Percentiles rank a stretch among this genome's conserved stretches.
These are phyloP conservation scores for Aspergillus carlsbadensis DNA, from an alignment of 495 filamentous ascomycete genomes.

Conservation along the genomic window DNA sequence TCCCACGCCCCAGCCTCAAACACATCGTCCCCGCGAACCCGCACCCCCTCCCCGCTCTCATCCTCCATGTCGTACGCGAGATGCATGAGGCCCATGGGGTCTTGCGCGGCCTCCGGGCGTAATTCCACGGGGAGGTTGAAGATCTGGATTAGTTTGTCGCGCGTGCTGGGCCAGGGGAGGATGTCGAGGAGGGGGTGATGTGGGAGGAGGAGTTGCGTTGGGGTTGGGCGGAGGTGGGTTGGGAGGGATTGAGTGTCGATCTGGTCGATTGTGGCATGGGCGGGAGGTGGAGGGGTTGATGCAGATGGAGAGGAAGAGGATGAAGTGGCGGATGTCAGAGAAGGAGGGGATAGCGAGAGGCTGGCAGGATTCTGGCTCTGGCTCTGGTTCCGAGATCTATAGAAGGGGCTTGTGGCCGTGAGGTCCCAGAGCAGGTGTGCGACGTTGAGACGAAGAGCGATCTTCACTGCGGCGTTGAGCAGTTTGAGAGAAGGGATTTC, in stretches of 20 bases:
- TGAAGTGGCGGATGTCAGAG: slow-evolving; percentile 7
- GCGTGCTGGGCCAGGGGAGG: slow-evolving; percentile 1
- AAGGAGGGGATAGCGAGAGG: not conserved
- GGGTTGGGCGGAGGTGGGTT: not conserved
- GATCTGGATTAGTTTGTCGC: slow-evolving; percentile 6
- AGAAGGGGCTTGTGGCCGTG: slow-evolving; percentile 28
- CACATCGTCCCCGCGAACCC: not conserved
- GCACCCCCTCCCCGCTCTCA: not conserved
- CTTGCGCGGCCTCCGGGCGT: not conserved
- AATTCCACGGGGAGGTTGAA: not conserved
- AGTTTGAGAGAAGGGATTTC: slow-evolving; percentile 26
- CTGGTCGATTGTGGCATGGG: not conserved
- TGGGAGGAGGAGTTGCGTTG: not conserved
- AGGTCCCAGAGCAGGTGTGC: slow-evolving; percentile 25
- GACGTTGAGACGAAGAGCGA: slow-evolving; percentile 27
- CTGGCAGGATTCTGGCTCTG: not conserved
- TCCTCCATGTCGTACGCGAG: slow-evolving; percentile 4
- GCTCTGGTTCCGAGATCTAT: not conserved
- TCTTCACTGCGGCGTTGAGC: slow-evolving; percentile 24
- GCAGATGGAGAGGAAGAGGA: slow-evolving; percentile 32
- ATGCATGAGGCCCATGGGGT: not conserved
- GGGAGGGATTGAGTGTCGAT: not conserved
- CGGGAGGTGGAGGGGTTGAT: slow-evolving; percentile 21
- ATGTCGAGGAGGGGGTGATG: not conserved
- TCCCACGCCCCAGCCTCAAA: not conserved